Base-by-base conservation (phyloP, 805 yeast species). In the Wickerhamomyces mucosus region DNA sequence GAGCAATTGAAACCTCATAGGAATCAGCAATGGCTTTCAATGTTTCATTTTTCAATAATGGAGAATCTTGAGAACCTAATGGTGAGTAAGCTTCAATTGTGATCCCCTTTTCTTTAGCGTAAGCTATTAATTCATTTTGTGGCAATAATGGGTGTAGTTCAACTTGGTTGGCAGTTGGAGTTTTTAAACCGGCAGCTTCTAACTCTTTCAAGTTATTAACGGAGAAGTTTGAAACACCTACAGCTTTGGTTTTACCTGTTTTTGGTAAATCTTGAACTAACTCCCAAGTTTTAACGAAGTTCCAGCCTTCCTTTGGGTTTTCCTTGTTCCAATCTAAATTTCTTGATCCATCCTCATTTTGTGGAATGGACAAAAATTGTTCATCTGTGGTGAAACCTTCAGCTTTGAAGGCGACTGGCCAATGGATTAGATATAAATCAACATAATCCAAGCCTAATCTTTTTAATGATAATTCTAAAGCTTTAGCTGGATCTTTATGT, bases 351-450 rank as follows among this genome's bases (percentile, higher is more conserved):
- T 40, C 45, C 20, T 16, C 31, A 12, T 36, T 36, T 14, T 14
- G 8, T 21, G 38, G 35, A 11, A 37, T 19, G 7, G 31, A n/a
- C 9, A 38, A 31, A n/a, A 41, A 18, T 21, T 38, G 29, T 11
- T 23, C 33, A 21, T 34, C 40, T 6, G 28, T 31, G 8, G 17
- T 10, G n/a, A 30, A 14, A 6, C 36, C 42, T 12, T 23, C 81
- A 15, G 83, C 59, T 38, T 50, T 67, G 36, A 69, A 53, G 10
- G 78, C 61, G 26, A 70, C 69, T 6, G 95, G 95, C 94, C 94
- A 84, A 57, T 84, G 95, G 52, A 83, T 67, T 49, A 84, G 65
- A 51, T 76, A 75, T 37, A 84, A 59, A 51, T 84, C 95, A 32
- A 84, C 78, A 47, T 84, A 84, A 31, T 78, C 89, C 43, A 81